phyloP scores from a whole-genome alignment of 257 asterid species.

The Solanum microdontum region DNA sequence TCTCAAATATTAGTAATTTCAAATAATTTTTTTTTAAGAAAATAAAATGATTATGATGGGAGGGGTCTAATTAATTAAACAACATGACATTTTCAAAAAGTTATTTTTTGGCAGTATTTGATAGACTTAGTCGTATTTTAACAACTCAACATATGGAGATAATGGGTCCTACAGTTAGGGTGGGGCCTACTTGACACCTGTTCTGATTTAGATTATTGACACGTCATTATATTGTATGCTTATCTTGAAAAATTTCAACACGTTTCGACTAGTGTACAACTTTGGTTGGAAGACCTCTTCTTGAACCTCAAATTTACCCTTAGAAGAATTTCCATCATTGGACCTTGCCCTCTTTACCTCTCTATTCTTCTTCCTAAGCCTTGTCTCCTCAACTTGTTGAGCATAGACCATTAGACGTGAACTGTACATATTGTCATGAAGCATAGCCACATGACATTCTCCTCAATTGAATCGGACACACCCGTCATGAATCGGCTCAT shows the following conservation, averaged over 20 bases:
- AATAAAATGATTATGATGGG: neutral
- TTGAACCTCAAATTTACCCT: too few relatives aligned
- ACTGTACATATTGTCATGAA: too few relatives aligned
- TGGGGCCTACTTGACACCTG: constrained; percentile 1
- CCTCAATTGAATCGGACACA: too few relatives aligned
- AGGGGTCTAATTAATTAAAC: neutral
- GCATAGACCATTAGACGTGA: too few relatives aligned
- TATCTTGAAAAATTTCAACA: neutral
- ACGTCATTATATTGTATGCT: neutral
- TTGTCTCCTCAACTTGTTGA: too few relatives aligned
- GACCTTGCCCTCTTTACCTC: too few relatives aligned
- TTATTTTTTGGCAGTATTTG: constrained; percentile 25
- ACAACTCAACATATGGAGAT: neutral
- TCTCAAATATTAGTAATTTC: neutral
- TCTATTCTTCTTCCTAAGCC: too few relatives aligned
- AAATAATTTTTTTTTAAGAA: too few relatives aligned
- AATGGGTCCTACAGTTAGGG: neutral
- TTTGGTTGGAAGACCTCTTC: too few relatives aligned
- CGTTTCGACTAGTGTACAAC: neutral
- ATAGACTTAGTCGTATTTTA: constrained; percentile 15
- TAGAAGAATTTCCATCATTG: too few relatives aligned
- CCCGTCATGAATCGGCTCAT: too few relatives aligned
- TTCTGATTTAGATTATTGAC: constrained; percentile 12
- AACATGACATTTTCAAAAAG: constrained; percentile 26
- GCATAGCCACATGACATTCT: too few relatives aligned